phyloP scores from a whole-genome alignment of 2,329 filamentous ascomycete species.

The Davidsoniella australis region DNA sequence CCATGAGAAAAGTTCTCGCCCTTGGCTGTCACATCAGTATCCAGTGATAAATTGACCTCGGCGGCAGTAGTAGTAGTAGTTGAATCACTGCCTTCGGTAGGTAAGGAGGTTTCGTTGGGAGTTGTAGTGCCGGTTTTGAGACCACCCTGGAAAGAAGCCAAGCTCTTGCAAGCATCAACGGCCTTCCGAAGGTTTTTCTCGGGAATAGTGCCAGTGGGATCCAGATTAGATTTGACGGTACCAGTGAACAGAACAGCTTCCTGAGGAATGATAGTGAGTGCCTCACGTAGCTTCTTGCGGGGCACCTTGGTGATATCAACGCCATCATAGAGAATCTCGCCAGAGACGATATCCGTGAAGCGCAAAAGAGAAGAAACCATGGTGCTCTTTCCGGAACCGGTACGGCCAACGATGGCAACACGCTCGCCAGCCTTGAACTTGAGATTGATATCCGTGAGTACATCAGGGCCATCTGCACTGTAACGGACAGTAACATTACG shows the following conservation, averaged over 20 bases:
- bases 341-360: constrained; percentile 25
- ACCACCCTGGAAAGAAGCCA: constrained; percentile 25
- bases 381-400: constrained; percentile 60
- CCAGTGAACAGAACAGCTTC: constrained; percentile 32
- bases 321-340: constrained; percentile 29
- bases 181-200: constrained; percentile 38
- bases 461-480: constrained; percentile 21
- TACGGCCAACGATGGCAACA: constrained; percentile 57
- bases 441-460: constrained; percentile 26
- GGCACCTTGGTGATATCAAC: constrained; percentile 27
- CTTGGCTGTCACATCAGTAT: constrained; percentile 25
- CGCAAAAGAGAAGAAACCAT: constrained; percentile 29
- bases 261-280: constrained; percentile 32
- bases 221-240: constrained; percentile 31
- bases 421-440: constrained; percentile 42
- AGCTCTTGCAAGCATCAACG: constrained; percentile 34
- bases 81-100: background rate
- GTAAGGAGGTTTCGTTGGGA: constrained; percentile 10
- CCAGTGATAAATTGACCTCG: constrained; percentile 20
- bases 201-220: constrained; percentile 34
- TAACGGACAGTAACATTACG: constrained; percentile 24
- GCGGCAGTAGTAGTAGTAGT: constrained; percentile 11
- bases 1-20: constrained; percentile 31
- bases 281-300: constrained; percentile 26
- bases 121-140: constrained; percentile 15